Conservation (phyloP, 305 asterid genomes). For the Fraxinus sp. region DNA sequence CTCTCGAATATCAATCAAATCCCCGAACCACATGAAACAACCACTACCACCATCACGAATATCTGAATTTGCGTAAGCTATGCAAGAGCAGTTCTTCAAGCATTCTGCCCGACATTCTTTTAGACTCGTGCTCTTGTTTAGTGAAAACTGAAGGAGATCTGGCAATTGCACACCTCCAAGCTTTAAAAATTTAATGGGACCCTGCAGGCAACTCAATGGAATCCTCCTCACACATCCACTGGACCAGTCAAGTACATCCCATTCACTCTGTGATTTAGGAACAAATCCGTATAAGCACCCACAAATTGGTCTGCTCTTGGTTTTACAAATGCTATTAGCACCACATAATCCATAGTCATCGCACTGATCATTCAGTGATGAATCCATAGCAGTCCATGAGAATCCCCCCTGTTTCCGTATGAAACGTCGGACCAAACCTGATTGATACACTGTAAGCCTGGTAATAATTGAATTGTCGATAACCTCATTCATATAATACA, state of each 20-base stretch:
- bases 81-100: constrained; percentile 29
- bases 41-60: constrained; percentile 12
- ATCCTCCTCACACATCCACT: constrained; percentile 22
- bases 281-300: constrained; percentile 24
- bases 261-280: constrained; percentile 5
- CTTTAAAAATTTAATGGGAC: constrained; percentile 3
- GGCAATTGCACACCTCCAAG: constrained; percentile 16
- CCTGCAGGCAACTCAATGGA: constrained; percentile 15
- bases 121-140: constrained; percentile 15
- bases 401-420: constrained; percentile 15
- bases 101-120: constrained; percentile 22
- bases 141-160: constrained; percentile 8
- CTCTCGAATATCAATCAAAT: constrained; percentile 22
- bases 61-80: constrained; percentile 22
- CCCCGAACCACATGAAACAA: constrained; percentile 26
- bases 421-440: constrained; percentile 19
- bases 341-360: constrained; percentile 31
- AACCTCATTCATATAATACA: constrained; percentile 2
- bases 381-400: constrained; percentile 18
- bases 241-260: constrained; percentile 21
- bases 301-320: constrained; percentile 26
- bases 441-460: not conserved
- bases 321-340: constrained; percentile 32
- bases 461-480: not conserved
- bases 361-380: constrained; percentile 24